Conservation (phyloP, 2,329 filamentous ascomycete species). For the Thermoascus crustaceus region DNA sequence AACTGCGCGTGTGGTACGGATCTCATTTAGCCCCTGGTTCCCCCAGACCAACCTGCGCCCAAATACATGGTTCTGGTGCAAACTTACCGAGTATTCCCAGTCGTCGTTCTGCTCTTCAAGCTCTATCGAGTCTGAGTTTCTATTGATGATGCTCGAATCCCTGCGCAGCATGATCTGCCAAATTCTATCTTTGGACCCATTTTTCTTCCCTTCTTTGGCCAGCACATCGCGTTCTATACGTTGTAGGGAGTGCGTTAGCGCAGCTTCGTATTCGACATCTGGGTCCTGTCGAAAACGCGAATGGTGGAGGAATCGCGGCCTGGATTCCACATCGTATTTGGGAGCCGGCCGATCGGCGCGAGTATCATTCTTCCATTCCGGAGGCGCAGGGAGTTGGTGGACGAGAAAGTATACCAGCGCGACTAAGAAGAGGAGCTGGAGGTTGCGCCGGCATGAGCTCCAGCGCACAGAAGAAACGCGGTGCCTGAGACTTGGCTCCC, state of each 20-base stretch:
- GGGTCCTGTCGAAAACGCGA: slow-evolving; percentile 22
- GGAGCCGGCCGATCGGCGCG: not conserved
- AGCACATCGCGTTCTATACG: slow-evolving; percentile 14
- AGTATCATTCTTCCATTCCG: not conserved
- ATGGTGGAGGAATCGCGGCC: slow-evolving; percentile 19
- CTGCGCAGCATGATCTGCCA: slow-evolving; percentile 26
- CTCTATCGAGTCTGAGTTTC: slow-evolving; percentile 17
- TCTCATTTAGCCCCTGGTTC: slow-evolving; percentile 1
- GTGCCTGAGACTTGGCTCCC: too few relatives aligned
- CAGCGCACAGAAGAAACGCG: too few relatives aligned
- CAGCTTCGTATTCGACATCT: slow-evolving; percentile 20
- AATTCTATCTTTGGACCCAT: slow-evolving; percentile 13
- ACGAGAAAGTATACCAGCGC: too few relatives aligned
- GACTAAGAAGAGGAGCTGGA: too few relatives aligned
- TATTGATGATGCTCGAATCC: slow-evolving; percentile 7
- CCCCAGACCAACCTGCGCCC: not conserved
- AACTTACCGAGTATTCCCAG: slow-evolving; percentile 21
- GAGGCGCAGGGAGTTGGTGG: not conserved
- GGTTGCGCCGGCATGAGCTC: too few relatives aligned
- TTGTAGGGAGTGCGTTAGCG: slow-evolving; percentile 16
- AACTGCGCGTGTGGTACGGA: slow-evolving; percentile 15
- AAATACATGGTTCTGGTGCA: not conserved
- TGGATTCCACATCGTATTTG: slow-evolving; percentile 8
- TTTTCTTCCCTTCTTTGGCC: slow-evolving; percentile 6
- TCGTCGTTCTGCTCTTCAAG: slow-evolving; percentile 20